A percentile compares a stretch with the other conserved stretches of the same genome.
Conservation (phyloP, 768 basidiomycete genomes). For the Cystobasidium tubakii region DNA sequence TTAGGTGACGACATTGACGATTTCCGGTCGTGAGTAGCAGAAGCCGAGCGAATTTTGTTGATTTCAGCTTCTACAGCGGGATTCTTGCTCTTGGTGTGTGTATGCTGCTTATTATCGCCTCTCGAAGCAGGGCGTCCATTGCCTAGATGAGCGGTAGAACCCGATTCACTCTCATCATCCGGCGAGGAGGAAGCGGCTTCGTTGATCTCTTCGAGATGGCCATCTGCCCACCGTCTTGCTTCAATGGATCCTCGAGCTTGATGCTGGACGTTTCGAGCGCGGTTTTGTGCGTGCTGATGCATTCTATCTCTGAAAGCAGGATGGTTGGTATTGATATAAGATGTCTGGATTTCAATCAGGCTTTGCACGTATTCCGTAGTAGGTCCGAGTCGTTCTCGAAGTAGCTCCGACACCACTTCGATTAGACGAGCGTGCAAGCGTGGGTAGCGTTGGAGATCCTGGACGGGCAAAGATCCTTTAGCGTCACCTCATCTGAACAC, state of each 20-base stretch:
- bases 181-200: conserved; percentile 3
- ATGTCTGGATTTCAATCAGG: conserved; percentile 91
- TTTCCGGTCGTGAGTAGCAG: conserved; percentile 70
- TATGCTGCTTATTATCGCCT: background rate
- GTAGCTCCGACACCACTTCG: conserved; percentile 91
- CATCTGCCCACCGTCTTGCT: conserved; percentile 19
- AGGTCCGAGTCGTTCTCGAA: conserved; percentile 89
- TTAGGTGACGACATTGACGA: conserved; percentile 50
- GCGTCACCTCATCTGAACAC: background rate
- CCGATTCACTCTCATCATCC: conserved; percentile 19
- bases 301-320: conserved; percentile 63
- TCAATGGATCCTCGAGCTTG: conserved; percentile 11
- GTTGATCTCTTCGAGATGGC: conserved; percentile 26
- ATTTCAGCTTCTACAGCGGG: conserved; percentile 42
- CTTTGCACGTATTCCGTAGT: conserved; percentile 95
- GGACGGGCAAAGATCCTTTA: conserved; percentile 11
- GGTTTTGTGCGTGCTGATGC: conserved; percentile 10
- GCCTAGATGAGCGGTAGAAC: conserved; percentile 14
- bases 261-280: conserved; percentile 4
- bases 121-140: conserved; percentile 16
- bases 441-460: conserved; percentile 96
- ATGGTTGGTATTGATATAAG: conserved; percentile 99
- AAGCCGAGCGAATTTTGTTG: conserved; percentile 65
- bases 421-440: conserved; percentile 84
- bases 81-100: background rate